Evolutionary conservation across 2,329 filamentous ascomycete species (phyloP).

Genomic region (Stachybotrys chlorohalonatus): DNA sequence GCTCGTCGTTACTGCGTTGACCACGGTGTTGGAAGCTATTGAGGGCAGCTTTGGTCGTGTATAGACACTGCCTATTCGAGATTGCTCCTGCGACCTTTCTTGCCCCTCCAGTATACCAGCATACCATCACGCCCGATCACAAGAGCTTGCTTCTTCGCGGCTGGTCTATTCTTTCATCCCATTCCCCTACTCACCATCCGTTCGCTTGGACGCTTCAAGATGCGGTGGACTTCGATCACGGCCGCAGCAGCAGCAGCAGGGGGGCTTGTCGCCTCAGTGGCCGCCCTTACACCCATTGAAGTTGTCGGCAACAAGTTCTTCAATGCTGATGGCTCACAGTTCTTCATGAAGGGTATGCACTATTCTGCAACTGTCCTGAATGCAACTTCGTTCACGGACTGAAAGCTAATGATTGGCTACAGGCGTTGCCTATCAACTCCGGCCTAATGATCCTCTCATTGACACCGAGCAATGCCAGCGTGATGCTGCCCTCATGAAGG

Average conservation of each 20-base stretch:
- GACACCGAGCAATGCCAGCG: conserved; percentile 66
- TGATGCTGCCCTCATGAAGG: conserved; percentile 70
- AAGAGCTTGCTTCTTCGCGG: too few species aligned
- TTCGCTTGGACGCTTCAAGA: conserved; percentile 8
- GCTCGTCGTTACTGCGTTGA: too few species aligned
- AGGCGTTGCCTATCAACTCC: conserved; percentile 67
- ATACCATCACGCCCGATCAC: too few species aligned
- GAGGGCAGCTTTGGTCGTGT: too few species aligned
- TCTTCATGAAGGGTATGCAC: conserved; percentile 67
- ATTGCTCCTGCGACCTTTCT: too few species aligned
- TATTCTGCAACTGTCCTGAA: neutral
- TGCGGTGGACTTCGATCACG: conserved; percentile 27
- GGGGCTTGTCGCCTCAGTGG: conserved; percentile 20
- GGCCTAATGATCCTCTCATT: conserved; percentile 62
- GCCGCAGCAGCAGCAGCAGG: conserved; percentile 22
- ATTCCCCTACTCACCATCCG: neutral
- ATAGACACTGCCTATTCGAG: too few species aligned
- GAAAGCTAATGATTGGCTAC: conserved; percentile 1
- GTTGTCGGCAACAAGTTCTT: conserved; percentile 77
- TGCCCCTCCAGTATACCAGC: too few species aligned
- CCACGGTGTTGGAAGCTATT: too few species aligned
- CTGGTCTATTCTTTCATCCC: too few species aligned
- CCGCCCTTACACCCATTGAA: conserved; percentile 39
- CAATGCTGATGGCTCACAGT: conserved; percentile 69
- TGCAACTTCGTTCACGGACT: neutral